Evolutionary conservation across 805 yeast species (phyloP).

Genomic region (Pichia californica): DNA sequence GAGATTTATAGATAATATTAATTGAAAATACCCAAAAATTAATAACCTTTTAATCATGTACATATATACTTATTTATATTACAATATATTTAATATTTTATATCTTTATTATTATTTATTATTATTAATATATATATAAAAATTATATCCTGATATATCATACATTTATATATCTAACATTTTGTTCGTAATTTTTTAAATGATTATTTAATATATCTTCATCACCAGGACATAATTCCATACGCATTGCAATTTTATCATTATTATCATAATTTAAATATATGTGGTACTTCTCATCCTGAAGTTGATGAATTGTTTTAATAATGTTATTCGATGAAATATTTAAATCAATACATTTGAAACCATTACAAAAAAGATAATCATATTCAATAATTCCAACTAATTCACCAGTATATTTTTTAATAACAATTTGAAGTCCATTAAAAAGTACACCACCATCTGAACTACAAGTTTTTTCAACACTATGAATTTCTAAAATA

Average conservation of each 20-base stretch:
- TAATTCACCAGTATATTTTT: conserved; percentile 13
- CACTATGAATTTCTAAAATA: conserved; percentile 18
- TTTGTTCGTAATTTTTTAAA: conserved; percentile 2
- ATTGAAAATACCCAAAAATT: background rate
- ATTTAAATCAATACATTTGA: conserved; percentile 11
- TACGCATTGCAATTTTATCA: conserved; percentile 20
- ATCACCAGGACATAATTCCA: conserved; percentile 25
- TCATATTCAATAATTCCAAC: conserved; percentile 11
- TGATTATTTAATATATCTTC: conserved; percentile 9
- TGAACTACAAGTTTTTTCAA: background rate
- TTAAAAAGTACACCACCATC: background rate
- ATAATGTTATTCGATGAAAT: conserved; percentile 9
- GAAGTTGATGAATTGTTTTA: conserved; percentile 18
- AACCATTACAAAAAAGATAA: background rate
- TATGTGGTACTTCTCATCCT: conserved; percentile 19
- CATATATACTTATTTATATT: conserved; percentile 6
- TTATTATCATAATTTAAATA: conserved; percentile 14
- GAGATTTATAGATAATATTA: conserved; percentile 14
- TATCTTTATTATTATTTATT: no score
- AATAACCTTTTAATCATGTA: no score
- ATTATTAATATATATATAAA: background rate
- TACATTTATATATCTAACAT: background rate
- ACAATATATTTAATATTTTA: no score
- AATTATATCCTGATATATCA: background rate
- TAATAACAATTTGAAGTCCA: conserved; percentile 12